Base-by-base conservation (phyloP, 495 filamentous ascomycete species). In the Hypomontagnella submonticulosa region DNA sequence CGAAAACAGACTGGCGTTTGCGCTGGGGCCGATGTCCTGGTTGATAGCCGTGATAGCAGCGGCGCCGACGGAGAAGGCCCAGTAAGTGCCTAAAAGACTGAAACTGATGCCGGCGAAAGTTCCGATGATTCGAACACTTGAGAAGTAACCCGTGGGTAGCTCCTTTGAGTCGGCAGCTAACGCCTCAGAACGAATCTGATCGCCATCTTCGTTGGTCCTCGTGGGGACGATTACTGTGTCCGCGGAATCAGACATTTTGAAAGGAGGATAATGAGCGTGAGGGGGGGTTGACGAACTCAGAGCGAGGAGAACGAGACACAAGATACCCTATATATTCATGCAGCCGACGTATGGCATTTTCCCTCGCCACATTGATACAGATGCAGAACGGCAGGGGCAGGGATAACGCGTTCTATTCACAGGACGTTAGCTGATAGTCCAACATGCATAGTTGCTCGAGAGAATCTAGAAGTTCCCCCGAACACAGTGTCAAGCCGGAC, bases 1-100 rank as follows among this genome's bases (percentile, higher is more conserved):
- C 0, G 57, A 61, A 30, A 61, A 61, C 18, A 61, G 32, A 46
- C 47, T 52, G 6, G 57, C 15, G 33, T 61, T 61, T 15, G 47
- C 47, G 32, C 57, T 61, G 6, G 57, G 57, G n/a, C 57, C 57
- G 20, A 61, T 61, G 19, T 61, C 57, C 40, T 16, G 48, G 40
- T 61, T 61, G 57, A 61, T 61, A 3, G 48, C 40, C 12, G 48
- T 61, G 38, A 61, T 61, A 8, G 46, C 57, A 16, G 57, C 36
- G 8, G 57, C 57, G 32, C 57, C 57, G 16, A 61, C 48, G 8
- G 57, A 61, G 48, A 61, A 61, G 9, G 57, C 57, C 57, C 57
- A 61, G 40, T 53, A 61, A 0, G 57, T 61, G 41, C 57, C 57
- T 18, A 61, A 36, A 12, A 61, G 47, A 52, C 57, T 61, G 30